Conservation (phyloP, 768 basidiomycete species). For the Melanogaster broomeanus region DNA sequence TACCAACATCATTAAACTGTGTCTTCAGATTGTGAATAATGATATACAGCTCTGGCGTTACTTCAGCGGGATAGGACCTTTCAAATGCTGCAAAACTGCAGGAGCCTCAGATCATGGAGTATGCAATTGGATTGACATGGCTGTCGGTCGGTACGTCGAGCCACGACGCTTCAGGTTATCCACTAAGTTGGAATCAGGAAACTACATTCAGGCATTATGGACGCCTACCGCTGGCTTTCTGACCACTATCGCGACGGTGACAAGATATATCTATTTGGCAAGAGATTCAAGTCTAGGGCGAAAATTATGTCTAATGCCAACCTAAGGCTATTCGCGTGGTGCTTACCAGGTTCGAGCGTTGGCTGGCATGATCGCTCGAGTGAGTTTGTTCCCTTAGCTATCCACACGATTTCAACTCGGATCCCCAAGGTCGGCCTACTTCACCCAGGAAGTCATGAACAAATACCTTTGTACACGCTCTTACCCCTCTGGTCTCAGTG, state of each 20-base stretch:
- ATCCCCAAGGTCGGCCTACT: slow-evolving; percentile 41
- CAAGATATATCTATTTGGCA: slow-evolving; percentile 43
- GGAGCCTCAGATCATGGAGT: slow-evolving; percentile 13
- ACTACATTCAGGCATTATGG: slow-evolving; percentile 34
- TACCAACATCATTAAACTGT: slow-evolving; percentile 43
- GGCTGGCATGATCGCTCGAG: slow-evolving; percentile 46
- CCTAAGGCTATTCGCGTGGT: slow-evolving; percentile 47
- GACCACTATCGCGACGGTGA: slow-evolving; percentile 41
- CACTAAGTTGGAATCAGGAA: slow-evolving; percentile 27
- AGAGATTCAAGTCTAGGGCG: not conserved
- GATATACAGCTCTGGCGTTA: slow-evolving; percentile 40
- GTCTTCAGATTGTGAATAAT: slow-evolving; percentile 36
- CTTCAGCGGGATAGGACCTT: slow-evolving; percentile 42
- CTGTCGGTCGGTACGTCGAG: slow-evolving; percentile 36
- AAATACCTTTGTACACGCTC: slow-evolving; percentile 39
- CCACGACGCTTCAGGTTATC: not conserved
- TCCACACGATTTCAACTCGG: not conserved
- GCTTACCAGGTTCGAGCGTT: slow-evolving; percentile 46
- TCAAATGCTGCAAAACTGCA: slow-evolving; percentile 27
- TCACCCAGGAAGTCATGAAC: slow-evolving; percentile 40
- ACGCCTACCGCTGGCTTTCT: slow-evolving; percentile 43
- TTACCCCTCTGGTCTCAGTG: not conserved
- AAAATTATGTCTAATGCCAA: not conserved
- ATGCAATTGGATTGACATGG: slow-evolving; percentile 34
- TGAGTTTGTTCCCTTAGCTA: slow-evolving; percentile 5